phyloP scores from a whole-genome alignment of 495 filamentous ascomycete species.

The Aspergillus incahuasiensis region DNA sequence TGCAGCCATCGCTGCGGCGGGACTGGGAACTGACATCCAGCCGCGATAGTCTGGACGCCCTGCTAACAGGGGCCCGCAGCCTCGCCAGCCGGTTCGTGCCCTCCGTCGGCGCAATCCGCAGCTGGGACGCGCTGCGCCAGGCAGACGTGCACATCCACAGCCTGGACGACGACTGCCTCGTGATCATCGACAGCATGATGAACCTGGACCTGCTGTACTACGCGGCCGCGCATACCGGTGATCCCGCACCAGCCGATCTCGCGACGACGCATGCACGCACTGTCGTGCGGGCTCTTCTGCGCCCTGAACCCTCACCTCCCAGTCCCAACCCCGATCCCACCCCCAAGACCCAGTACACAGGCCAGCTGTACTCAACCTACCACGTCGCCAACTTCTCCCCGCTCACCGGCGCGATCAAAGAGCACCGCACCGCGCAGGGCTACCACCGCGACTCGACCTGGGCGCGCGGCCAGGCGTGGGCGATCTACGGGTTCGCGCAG shows the following conservation, averaged over 20 bases:
- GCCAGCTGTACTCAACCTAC: constrained; percentile 23
- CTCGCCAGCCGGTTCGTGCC: constrained; percentile 32
- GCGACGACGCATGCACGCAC: constrained; percentile 35
- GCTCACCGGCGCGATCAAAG: constrained; percentile 24
- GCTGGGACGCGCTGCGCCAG: constrained; percentile 27
- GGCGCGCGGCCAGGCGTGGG: constrained; percentile 46
- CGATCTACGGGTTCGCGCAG: constrained; percentile 41
- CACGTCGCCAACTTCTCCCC: constrained; percentile 41
- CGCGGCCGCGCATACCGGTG: constrained; percentile 27
- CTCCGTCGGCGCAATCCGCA: constrained; percentile 32
- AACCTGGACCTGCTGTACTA: constrained; percentile 44
- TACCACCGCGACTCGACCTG: constrained; percentile 37
- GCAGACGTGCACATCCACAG: constrained; percentile 8
- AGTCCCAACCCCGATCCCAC: no score
- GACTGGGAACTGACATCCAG: constrained; percentile 32
- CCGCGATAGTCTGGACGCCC: constrained; percentile 17
- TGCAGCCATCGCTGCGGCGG: constrained; percentile 17
- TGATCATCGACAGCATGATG: constrained; percentile 44
- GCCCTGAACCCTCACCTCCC: not conserved
- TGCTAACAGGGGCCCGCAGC: constrained; percentile 31
- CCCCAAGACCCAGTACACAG: no score
- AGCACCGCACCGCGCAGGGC: constrained; percentile 37
- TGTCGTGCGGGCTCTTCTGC: constrained; percentile 10
- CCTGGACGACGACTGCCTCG: constrained; percentile 26
- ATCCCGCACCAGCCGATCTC: constrained; percentile 24